Percentiles rank a stretch among this genome's conserved stretches.
These are phyloP conservation scores for Aquilaria sinensis DNA, from an alignment of 345 rosid species.

Conservation along the genomic window DNA sequence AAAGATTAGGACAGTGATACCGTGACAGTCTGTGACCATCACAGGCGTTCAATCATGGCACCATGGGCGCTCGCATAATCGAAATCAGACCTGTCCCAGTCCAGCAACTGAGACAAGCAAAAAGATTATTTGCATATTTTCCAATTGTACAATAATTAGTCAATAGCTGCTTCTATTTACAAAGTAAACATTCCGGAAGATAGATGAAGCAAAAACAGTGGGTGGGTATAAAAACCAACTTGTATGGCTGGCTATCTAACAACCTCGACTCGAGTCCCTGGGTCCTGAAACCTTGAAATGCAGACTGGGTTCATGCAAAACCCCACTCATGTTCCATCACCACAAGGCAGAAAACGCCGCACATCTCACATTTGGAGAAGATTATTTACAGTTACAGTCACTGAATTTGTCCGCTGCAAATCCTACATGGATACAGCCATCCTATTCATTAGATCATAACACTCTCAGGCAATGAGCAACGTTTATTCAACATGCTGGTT, in stretches of 20 bases:
- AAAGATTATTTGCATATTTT: too few relatives aligned
- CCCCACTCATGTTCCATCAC: background rate
- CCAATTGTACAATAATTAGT: too few relatives aligned
- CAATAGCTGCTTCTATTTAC: conserved; percentile 34
- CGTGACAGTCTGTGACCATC: too few relatives aligned
- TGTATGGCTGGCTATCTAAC: conserved; percentile 11
- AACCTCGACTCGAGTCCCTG: conserved; percentile 8
- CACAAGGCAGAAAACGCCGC: conserved; percentile 7
- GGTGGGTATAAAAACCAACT: conserved; percentile 1
- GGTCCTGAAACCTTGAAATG: conserved; percentile 20
- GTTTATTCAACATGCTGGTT: too few relatives aligned
- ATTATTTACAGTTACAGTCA: conserved; percentile 84
- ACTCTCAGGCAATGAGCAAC: too few relatives aligned
- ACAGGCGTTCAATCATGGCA: too few relatives aligned
- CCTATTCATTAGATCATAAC: background rate
- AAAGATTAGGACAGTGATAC: too few relatives aligned
- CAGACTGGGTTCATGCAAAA: conserved; percentile 2
- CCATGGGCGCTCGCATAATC: too few relatives aligned
- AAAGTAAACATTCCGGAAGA: conserved; percentile 21
- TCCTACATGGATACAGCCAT: conserved; percentile 54
- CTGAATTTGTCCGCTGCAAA: conserved; percentile 93
- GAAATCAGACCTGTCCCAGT: too few relatives aligned
- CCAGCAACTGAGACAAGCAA: too few relatives aligned
- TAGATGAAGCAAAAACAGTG: conserved; percentile 12
- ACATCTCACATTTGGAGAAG: conserved; percentile 83